Evolutionary conservation across 2,329 filamentous ascomycete genomes (phyloP), one percentile per base, ranked within the genome.

Genomic region (Penicillium sp.): DNA sequence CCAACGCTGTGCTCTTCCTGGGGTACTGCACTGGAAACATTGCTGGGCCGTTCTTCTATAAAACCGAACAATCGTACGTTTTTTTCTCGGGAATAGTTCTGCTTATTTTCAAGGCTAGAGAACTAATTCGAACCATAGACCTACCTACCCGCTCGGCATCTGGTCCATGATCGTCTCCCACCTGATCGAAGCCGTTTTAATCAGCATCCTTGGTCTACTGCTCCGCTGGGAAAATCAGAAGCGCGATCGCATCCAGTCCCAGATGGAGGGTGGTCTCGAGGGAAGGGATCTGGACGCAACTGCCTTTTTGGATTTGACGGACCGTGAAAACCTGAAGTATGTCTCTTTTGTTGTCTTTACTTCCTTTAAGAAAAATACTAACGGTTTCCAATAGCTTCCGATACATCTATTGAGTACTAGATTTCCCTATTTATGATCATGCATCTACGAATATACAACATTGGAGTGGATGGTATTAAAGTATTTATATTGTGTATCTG

Each of bases 11-110:
- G 56, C 76, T 86, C 2, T 86, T 85, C 73, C 75, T 87, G 10
- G 84, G 83, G 0, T 83, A 83, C 56, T 86, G 84, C 64, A 78
- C 82, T 1, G 85, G 84, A 6, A 87, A 87, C 64, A 85, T 87
- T 42, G 80, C 79, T 4, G 82, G 84, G 0, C 86, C 86, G 0
- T 86, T 87, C 70, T 87, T 87, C 73, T 88, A 86, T 70, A 81
- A 81, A 50, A 72, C 78, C 0, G 66, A 77, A n/a, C 83, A 88
- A 64, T 71, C 77, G 64, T 76, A 61, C n/a, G 66, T 45, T 40
- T 40, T 40, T 9, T 13, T 15, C 2, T 10, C 10, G 19, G 0
- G 2, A 1, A 4, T 37, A 43, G 4, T 17, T 21, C 9, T 3
- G 6, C 33, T 12, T 12, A 8, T 15, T 40, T 12, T 17, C 3